These are phyloP conservation scores for Pyrenopolyporus hunteri DNA, from an alignment of 495 filamentous ascomycete genomes.

Conservation along the genomic window DNA sequence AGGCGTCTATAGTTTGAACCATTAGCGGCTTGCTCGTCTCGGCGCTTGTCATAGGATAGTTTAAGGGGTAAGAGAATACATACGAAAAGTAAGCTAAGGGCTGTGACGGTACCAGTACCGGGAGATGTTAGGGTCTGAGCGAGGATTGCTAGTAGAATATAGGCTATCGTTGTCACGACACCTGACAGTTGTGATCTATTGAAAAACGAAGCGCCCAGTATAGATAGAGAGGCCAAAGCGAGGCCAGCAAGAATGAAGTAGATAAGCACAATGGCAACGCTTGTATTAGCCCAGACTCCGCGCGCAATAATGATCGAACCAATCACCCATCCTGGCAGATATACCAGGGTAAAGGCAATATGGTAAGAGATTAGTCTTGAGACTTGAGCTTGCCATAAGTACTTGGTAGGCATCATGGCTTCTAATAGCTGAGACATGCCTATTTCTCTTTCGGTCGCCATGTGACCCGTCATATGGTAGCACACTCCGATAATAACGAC, in stretches of 20 bases:
- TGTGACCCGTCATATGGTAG: conserved; percentile 78
- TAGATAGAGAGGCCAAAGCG: conserved; percentile 69
- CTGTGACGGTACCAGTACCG: conserved; percentile 62
- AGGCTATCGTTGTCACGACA: conserved; percentile 67
- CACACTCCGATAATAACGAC: conserved; percentile 70
- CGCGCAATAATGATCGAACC: conserved; percentile 65
- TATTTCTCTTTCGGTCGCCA: conserved; percentile 76
- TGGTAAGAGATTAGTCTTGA: conserved; percentile 71
- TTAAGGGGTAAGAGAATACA: conserved; percentile 8
- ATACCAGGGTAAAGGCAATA: conserved; percentile 70
- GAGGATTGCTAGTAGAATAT: conserved; percentile 70
- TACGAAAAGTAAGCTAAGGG: conserved; percentile 70
- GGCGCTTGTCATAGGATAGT: too few species aligned
- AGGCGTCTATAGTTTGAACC: conserved; percentile 51
- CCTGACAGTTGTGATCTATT: conserved; percentile 78
- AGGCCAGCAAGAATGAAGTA: conserved; percentile 69
- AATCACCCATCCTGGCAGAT: conserved; percentile 72
- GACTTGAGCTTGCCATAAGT: conserved; percentile 70
- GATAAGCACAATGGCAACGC: conserved; percentile 63
- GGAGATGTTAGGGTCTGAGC: conserved; percentile 67
- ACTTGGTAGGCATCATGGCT: conserved; percentile 75
- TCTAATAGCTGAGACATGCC: conserved; percentile 82
- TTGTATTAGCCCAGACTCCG: conserved; percentile 68
- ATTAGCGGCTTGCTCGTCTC: not conserved
- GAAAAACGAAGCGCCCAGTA: conserved; percentile 76